Evolutionary conservation across 2,329 filamentous ascomycete genomes (phyloP).

Genomic region (Neurospora sp.): DNA sequence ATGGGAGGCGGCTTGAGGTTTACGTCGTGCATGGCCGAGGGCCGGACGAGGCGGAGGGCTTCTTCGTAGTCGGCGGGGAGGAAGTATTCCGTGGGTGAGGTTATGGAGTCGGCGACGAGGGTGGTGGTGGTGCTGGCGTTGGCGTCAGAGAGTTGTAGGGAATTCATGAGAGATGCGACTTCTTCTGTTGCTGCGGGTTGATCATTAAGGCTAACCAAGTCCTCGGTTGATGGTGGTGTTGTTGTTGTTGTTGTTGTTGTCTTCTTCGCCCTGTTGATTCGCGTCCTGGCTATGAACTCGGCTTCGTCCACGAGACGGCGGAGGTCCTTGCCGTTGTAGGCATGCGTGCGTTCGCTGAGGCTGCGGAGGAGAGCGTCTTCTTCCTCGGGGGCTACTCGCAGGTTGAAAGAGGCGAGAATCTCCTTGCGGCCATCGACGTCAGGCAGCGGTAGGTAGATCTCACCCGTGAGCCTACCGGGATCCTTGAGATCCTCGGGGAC

Average conservation of each 20-base stretch:
- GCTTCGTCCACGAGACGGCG: constrained; percentile 51
- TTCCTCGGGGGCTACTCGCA: constrained; percentile 35
- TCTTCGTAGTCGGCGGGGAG: constrained; percentile 46
- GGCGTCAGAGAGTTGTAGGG: constrained; percentile 8
- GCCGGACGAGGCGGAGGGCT: constrained; percentile 60
- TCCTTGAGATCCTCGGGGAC: constrained; percentile 61
- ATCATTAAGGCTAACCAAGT: neutral
- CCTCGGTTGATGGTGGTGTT: neutral
- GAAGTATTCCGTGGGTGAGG: constrained; percentile 20
- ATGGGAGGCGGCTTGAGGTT: constrained; percentile 82
- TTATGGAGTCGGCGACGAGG: constrained; percentile 6
- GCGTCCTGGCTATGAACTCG: constrained; percentile 19
- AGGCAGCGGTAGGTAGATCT: constrained; percentile 70
- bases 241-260: neutral
- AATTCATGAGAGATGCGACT: neutral
- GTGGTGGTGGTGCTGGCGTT: neutral
- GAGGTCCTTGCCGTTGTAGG: constrained; percentile 75
- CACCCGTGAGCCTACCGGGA: constrained; percentile 52
- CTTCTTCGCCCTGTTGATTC: constrained; percentile 8
- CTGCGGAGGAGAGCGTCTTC: constrained; percentile 44
- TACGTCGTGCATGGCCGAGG: constrained; percentile 81
- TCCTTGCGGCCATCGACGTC: constrained; percentile 60
- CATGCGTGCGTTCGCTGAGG: constrained; percentile 70
- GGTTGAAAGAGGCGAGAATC: constrained; percentile 56
- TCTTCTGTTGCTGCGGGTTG: neutral